Percentiles rank a stretch among this genome's conserved stretches.
phyloP scores from a whole-genome alignment of 345 rosid species.

The Pseudoturritis turrita region DNA sequence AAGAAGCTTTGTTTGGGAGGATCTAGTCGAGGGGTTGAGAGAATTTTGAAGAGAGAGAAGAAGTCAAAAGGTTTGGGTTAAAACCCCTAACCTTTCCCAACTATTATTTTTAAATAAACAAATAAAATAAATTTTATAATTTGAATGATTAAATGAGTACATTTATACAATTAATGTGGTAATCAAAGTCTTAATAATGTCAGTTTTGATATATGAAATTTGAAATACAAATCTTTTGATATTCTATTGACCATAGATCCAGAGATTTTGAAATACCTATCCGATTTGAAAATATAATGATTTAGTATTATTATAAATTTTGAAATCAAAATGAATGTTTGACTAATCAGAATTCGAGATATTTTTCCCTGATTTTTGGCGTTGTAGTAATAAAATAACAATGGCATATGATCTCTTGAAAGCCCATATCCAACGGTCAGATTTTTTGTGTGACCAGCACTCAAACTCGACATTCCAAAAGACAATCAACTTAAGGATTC shows the following conservation, averaged over 20 bases:
- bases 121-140: background rate
- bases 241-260: background rate
- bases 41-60: background rate
- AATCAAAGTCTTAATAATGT: conserved; percentile 5
- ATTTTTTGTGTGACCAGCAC: too few relatives aligned
- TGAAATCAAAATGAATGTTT: background rate
- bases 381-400: background rate
- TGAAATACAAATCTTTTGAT: background rate
- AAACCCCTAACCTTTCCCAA: background rate
- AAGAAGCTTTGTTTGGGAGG: background rate
- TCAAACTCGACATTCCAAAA: too few relatives aligned
- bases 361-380: background rate
- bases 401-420: too few relatives aligned
- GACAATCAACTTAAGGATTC: too few relatives aligned
- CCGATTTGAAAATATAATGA: background rate
- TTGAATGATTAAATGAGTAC: conserved; percentile 10
- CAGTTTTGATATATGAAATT: conserved; percentile 25
- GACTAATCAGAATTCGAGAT: background rate
- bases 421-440: too few relatives aligned
- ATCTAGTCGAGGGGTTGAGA: background rate
- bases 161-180: background rate
- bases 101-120: background rate
- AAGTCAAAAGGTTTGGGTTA: background rate
- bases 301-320: background rate
- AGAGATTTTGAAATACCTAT: background rate